Evolutionary conservation across 768 basidiomycete species (phyloP), one percentile per base, ranked within the genome.

Genomic region (Suillus placidus): DNA sequence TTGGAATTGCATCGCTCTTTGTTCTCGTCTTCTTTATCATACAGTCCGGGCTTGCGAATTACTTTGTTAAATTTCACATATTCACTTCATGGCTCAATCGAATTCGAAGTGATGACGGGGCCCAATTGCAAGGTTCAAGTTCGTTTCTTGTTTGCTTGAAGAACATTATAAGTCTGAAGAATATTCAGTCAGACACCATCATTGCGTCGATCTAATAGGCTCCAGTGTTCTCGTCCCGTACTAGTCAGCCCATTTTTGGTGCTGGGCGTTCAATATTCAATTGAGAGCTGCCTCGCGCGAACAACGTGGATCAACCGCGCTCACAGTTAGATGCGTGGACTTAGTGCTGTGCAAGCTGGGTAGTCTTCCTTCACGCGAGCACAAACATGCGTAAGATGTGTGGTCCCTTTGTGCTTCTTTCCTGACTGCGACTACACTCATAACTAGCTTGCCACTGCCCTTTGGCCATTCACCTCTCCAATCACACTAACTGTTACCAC

Each of bases 291-390:
- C 74, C 77, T 75, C 77, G 30, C 67, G 20, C 30, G 5, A 7
- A n/a, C 69, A 71, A 71, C 76, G 72, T 77, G 76, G 63, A 69
- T 70, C 67, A 69, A 23, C 63, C 42, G 45, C 55, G 54, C 64
- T 61, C 57, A 56, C n/a, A n/a, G n/a, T n/a, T 71, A 77, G 74
- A 74, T 76, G 76, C 76, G 77, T 76, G 75, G 58, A 30, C 63
- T 61, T 60, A 32, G 58, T 74, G 73, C 75, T 72, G 73, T 68
- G 73, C 68, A 64, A 20, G 35, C 52, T 45, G 62, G 38, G 7
- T 7, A 40, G 40, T 12, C 43, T 62, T 26, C 37, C 32, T 64
- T 54, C 66, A 66, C 60, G 20, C 67, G n/a, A 61, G 71, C 45
- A 67, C 66, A 49, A 66, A 67, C 72, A 70, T 74, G 75, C 70